Conservation (phyloP, 2,329 filamentous ascomycete species). For the Aspergillus intermedius region DNA sequence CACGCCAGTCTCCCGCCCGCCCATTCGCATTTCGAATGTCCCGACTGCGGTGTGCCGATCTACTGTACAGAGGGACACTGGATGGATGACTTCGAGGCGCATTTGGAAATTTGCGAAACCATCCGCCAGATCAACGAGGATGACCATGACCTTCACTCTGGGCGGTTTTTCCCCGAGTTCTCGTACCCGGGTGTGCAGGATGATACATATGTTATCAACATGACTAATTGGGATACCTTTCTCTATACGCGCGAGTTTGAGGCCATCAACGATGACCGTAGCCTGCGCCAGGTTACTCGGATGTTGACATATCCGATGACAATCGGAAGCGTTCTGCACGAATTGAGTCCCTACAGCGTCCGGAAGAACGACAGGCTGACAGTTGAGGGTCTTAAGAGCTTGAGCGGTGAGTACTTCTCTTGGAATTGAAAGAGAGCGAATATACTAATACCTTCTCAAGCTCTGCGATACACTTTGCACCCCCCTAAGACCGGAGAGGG, state of each 20-base stretch:
- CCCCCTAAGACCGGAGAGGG: constrained; percentile 74
- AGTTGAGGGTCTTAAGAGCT: constrained; percentile 82
- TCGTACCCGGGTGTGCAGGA: constrained; percentile 83
- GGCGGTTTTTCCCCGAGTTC: constrained; percentile 88
- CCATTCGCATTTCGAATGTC: constrained; percentile 89
- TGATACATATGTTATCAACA: constrained; percentile 88
- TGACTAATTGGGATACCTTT: constrained; percentile 98
- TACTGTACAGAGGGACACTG: constrained; percentile 94
- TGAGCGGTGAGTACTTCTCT: constrained; percentile 63
- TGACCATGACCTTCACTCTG: constrained; percentile 87
- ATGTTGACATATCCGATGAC: constrained; percentile 91
- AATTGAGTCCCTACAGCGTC: constrained; percentile 86
- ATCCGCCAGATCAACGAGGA: constrained; percentile 94
- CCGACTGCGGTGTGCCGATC: constrained; percentile 88
- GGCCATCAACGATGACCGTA: constrained; percentile 83
- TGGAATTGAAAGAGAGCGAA: background rate
- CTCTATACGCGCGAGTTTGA: constrained; percentile 87
- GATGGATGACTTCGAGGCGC: constrained; percentile 90
- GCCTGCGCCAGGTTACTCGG: constrained; percentile 86
- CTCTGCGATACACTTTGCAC: constrained; percentile 87
- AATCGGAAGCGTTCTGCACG: constrained; percentile 83
- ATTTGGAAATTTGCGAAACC: constrained; percentile 87
- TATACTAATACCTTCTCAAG: constrained; percentile 39
- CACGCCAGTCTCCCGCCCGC: constrained; percentile 55
- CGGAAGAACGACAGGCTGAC: constrained; percentile 70